phyloP scores from a whole-genome alignment of 2,329 filamentous ascomycete genomes.

The Lithohypha guttulata region DNA sequence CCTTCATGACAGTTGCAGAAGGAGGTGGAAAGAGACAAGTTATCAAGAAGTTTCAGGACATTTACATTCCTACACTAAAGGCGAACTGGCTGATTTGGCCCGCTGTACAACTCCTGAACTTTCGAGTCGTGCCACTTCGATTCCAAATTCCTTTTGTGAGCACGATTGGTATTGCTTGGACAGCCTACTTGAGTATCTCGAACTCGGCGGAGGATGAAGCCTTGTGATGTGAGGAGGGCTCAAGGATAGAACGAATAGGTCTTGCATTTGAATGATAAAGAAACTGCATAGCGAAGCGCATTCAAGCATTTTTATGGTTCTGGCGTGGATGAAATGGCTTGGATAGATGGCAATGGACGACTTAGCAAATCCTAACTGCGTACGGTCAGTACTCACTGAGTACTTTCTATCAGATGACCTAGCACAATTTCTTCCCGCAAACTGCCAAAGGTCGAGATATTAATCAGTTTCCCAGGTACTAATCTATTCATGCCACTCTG shows the following conservation, averaged over 20 bases:
- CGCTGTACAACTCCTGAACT: slow-evolving; percentile 91
- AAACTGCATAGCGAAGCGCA: neutral
- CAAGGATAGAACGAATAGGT: neutral
- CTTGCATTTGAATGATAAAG: neutral
- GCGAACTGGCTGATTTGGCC: slow-evolving; percentile 96
- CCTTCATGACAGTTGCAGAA: slow-evolving; percentile 90
- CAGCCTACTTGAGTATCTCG: slow-evolving; percentile 83
- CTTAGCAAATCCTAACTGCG: too few species aligned
- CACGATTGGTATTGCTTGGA: slow-evolving; percentile 93
- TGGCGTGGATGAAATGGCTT: too few species aligned
- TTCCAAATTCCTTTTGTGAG: slow-evolving; percentile 97
- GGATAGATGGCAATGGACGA: too few species aligned
- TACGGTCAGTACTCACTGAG: too few species aligned
- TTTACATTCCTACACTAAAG: slow-evolving; percentile 88
- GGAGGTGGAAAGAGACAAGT: slow-evolving; percentile 76
- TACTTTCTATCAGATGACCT: too few species aligned
- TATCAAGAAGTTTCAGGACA: slow-evolving; percentile 74
- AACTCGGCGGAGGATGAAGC: slow-evolving; percentile 63
- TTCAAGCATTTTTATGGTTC: too few species aligned
- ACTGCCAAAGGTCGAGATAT: too few species aligned
- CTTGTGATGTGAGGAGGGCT: too few species aligned
- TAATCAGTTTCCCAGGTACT: too few species aligned
- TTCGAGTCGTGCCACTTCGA: slow-evolving; percentile 85
- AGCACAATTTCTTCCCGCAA: too few species aligned
- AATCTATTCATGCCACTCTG: too few species aligned